Conservation (phyloP, 2,329 filamentous ascomycete genomes). For the Cadophora luteo-olivacea region DNA sequence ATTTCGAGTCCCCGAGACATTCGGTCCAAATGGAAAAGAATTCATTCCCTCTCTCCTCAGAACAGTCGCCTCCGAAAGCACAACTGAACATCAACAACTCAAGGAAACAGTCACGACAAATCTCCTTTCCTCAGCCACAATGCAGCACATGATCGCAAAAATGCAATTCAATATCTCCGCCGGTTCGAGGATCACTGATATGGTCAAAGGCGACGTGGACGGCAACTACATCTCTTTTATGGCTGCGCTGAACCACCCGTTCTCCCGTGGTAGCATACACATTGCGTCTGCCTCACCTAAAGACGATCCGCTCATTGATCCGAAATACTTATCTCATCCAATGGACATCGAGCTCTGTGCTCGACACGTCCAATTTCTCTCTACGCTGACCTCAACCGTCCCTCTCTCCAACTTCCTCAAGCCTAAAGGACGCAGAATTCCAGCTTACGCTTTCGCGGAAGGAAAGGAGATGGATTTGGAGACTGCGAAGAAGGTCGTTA, state of each 20-base stretch:
- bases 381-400: constrained; percentile 19
- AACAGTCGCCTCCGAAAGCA: constrained; percentile 13
- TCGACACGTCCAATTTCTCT: constrained; percentile 22
- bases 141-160: constrained; percentile 30
- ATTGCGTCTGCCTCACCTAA: constrained; percentile 47
- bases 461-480: constrained; percentile 23
- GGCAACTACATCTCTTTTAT: constrained; percentile 36
- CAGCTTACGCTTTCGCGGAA: constrained; percentile 13
- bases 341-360: constrained; percentile 48
- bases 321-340: constrained; percentile 51
- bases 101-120: constrained; percentile 21
- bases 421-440: constrained; percentile 21
- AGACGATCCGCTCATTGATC: constrained; percentile 49
- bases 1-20: constrained; percentile 26
- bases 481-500: constrained; percentile 26
- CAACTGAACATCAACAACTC: constrained; percentile 13
- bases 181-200: constrained; percentile 24
- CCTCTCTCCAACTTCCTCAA: constrained; percentile 23
- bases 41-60: constrained; percentile 16
- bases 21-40: constrained; percentile 13
- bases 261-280: constrained; percentile 51
- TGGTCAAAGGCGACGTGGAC: constrained; percentile 30
- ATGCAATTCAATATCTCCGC: constrained; percentile 28
- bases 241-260: constrained; percentile 47
- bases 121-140: constrained; percentile 23